A percentile compares a stretch with the other conserved stretches of the same genome.
Evolutionary conservation across 2,329 filamentous ascomycete genomes (phyloP).

Genomic region (Diatrype stigma): DNA sequence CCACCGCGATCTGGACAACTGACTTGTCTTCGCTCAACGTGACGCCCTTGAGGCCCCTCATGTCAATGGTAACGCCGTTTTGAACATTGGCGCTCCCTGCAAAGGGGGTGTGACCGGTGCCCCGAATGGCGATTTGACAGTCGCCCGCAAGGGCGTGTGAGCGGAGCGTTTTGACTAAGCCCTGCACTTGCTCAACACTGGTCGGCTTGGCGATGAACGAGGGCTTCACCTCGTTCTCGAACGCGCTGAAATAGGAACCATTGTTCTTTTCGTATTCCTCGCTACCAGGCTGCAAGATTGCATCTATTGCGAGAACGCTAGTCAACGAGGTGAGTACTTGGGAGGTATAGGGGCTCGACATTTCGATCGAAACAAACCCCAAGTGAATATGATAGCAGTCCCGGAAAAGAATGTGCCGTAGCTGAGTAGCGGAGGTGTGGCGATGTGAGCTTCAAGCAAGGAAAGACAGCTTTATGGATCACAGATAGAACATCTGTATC

Average conservation of each 20-base stretch:
- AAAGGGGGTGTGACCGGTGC: slow-evolving; percentile 11
- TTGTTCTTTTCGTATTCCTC: slow-evolving; percentile 13
- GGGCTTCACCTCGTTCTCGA: slow-evolving; percentile 15
- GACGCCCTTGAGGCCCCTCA: slow-evolving; percentile 11
- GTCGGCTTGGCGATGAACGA: slow-evolving; percentile 12
- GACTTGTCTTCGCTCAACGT: slow-evolving; percentile 8
- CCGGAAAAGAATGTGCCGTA: not conserved
- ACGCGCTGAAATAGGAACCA: slow-evolving; percentile 18
- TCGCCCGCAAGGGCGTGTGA: slow-evolving; percentile 8
- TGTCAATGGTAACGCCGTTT: slow-evolving; percentile 17
- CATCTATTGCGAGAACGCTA: not conserved
- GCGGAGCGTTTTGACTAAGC: slow-evolving; percentile 8
- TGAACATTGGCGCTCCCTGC: slow-evolving; percentile 14
- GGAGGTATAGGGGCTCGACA: slow-evolving; percentile 1
- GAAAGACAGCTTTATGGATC: too few species aligned
- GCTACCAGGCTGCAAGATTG: slow-evolving; percentile 15
- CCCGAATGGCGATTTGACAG: slow-evolving; percentile 11
- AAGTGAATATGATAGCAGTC: not conserved
- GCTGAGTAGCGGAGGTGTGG: too few species aligned
- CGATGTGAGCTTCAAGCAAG: too few species aligned
- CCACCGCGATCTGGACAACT: slow-evolving; percentile 9
- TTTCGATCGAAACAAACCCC: too few species aligned
- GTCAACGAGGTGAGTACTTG: slow-evolving; percentile 1
- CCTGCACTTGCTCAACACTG: slow-evolving; percentile 8
- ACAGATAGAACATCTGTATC: too few species aligned